Evolutionary conservation across 2,329 filamentous ascomycete genomes (phyloP).

Genomic region (Domatiomyces catenatus): DNA sequence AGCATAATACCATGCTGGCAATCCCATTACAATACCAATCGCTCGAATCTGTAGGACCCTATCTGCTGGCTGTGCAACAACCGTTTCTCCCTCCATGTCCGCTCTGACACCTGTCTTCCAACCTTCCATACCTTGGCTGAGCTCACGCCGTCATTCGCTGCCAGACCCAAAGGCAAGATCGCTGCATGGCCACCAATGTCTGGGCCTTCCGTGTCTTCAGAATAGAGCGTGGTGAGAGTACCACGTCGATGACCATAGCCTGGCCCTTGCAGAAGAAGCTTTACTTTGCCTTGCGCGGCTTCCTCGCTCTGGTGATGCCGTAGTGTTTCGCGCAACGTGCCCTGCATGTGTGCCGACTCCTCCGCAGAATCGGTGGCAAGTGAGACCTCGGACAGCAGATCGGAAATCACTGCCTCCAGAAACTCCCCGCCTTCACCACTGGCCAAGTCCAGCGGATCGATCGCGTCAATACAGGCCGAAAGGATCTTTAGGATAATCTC

Average conservation of each 20-base stretch:
- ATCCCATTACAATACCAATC: slow-evolving; percentile 26
- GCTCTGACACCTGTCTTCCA: slow-evolving; percentile 54
- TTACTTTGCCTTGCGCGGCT: neutral
- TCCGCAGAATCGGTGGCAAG: slow-evolving; percentile 33
- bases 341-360: slow-evolving; percentile 32
- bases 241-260: slow-evolving; percentile 5
- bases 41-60: slow-evolving; percentile 69
- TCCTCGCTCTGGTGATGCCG: slow-evolving; percentile 23
- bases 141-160: slow-evolving; percentile 34
- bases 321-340: slow-evolving; percentile 32
- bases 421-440: slow-evolving; percentile 26
- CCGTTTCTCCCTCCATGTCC: slow-evolving; percentile 58
- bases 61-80: slow-evolving; percentile 65
- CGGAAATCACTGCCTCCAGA: slow-evolving; percentile 24
- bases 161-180: slow-evolving; percentile 44
- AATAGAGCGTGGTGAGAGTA: slow-evolving; percentile 15
- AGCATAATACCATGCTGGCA: too few species aligned
- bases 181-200: slow-evolving; percentile 3
- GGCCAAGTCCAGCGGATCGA: slow-evolving; percentile 30
- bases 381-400: slow-evolving; percentile 34
- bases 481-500: slow-evolving; percentile 27
- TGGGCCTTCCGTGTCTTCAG: slow-evolving; percentile 9
- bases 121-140: slow-evolving; percentile 40
- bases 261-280: neutral
- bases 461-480: slow-evolving; percentile 31